A percentile compares a stretch with the other conserved stretches of the same genome.
phyloP scores from a whole-genome alignment of 108 stramenopile genomes.

The Fragilaria crotonensis region DNA sequence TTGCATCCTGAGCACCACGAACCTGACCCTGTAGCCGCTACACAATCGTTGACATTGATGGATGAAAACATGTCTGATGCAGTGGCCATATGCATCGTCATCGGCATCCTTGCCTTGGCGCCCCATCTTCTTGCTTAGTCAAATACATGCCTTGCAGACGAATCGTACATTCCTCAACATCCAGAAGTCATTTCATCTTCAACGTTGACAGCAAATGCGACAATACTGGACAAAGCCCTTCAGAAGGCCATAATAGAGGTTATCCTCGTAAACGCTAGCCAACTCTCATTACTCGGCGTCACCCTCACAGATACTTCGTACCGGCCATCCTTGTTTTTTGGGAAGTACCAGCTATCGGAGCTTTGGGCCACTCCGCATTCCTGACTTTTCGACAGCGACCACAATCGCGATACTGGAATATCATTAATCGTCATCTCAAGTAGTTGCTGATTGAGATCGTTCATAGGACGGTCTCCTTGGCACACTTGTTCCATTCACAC shows the following conservation, averaged over 20 bases:
- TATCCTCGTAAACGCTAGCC: background rate
- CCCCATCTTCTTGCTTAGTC: background rate
- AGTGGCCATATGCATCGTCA: background rate
- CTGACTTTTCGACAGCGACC: background rate
- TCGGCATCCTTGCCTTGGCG: background rate
- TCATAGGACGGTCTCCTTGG: background rate
- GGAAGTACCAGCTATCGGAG: background rate
- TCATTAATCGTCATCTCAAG: background rate
- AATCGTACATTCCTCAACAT: too few relatives aligned
- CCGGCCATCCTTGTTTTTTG: background rate
- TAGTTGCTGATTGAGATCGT: background rate
- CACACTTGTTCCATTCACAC: constrained; percentile 19
- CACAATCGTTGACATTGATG: background rate
- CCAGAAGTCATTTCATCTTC: too few relatives aligned
- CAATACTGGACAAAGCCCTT: too few relatives aligned
- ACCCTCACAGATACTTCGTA: background rate
- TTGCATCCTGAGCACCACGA: background rate
- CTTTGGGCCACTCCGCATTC: background rate
- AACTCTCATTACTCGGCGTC: background rate
- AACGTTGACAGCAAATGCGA: too few relatives aligned
- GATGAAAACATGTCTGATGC: background rate
- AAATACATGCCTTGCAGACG: too few relatives aligned
- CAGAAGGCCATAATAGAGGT: background rate
- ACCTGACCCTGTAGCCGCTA: background rate
- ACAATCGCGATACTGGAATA: background rate